Evolutionary conservation across 805 yeast species (phyloP).

Genomic region (Teunomyces pallodes): DNA sequence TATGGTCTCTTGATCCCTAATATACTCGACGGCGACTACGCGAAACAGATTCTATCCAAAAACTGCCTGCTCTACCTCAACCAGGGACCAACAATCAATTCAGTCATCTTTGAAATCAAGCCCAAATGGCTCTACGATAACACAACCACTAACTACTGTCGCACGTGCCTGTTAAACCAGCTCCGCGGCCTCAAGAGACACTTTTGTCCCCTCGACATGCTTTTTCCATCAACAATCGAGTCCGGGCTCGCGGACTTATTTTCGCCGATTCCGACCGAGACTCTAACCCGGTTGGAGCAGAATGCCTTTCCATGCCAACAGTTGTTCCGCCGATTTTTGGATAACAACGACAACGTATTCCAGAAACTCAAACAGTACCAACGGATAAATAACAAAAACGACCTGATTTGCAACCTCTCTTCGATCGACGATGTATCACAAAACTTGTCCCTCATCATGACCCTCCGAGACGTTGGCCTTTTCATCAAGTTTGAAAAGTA

Average conservation of each 20-base stretch:
- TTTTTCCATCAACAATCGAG: constrained; percentile 28
- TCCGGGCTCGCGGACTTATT: constrained; percentile 35
- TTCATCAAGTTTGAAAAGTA: constrained; percentile 40
- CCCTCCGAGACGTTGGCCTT: constrained; percentile 56
- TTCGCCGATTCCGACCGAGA: constrained; percentile 16
- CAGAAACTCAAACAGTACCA: constrained; percentile 35
- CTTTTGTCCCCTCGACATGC: constrained; percentile 49
- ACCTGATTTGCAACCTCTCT: constrained; percentile 28
- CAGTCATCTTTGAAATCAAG: constrained; percentile 47
- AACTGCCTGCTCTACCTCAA: constrained; percentile 30
- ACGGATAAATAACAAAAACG: constrained; percentile 29
- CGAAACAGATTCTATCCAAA: constrained; percentile 28
- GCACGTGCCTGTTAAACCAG: constrained; percentile 56
- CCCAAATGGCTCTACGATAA: constrained; percentile 62
- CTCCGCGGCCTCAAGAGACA: constrained; percentile 30
- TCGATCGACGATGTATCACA: constrained; percentile 40
- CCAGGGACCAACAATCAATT: constrained; percentile 5
- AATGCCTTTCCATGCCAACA: constrained; percentile 32
- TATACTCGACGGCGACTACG: constrained; percentile 32
- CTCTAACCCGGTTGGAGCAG: constrained; percentile 18
- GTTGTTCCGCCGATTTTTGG: constrained; percentile 34
- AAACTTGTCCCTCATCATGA: constrained; percentile 45
- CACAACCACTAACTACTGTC: constrained; percentile 42
- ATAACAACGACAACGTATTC: constrained; percentile 27
- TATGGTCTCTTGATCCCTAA: constrained; percentile 46